These are phyloP conservation scores for Ramalina peruviana DNA, from an alignment of 495 filamentous ascomycete genomes.

Conservation along the genomic window DNA sequence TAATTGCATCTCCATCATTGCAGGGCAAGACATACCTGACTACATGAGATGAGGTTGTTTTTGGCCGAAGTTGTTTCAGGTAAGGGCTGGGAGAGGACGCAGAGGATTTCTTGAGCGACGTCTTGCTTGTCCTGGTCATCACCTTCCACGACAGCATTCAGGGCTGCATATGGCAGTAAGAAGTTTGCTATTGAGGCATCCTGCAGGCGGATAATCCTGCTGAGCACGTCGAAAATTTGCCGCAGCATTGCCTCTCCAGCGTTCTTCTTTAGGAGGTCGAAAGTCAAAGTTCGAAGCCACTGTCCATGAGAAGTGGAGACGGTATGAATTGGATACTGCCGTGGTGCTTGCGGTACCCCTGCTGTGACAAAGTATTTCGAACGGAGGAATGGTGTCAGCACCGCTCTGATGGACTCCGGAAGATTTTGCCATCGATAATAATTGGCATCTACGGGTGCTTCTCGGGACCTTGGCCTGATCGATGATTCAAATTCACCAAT, in stretches of 20 bases:
- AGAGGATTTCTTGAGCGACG: slow-evolving; percentile 54
- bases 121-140: slow-evolving; percentile 48
- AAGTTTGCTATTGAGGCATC: slow-evolving; percentile 76
- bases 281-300: slow-evolving; percentile 70
- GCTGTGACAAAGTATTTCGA: slow-evolving; percentile 66
- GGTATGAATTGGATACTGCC: slow-evolving; percentile 65
- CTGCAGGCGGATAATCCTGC: slow-evolving; percentile 65
- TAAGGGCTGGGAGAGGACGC: slow-evolving; percentile 50
- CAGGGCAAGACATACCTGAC: slow-evolving; percentile 47
- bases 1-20: not conserved
- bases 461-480: slow-evolving; percentile 39
- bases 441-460: slow-evolving; percentile 36
- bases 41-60: slow-evolving; percentile 65
- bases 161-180: slow-evolving; percentile 65
- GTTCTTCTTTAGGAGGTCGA: slow-evolving; percentile 64
- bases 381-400: slow-evolving; percentile 67
- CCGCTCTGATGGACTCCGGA: slow-evolving; percentile 59
- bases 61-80: slow-evolving; percentile 35
- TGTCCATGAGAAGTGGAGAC: slow-evolving; percentile 48
- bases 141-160: slow-evolving; percentile 66
- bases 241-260: slow-evolving; percentile 48
- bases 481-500: slow-evolving; percentile 51
- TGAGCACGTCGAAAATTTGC: slow-evolving; percentile 65
- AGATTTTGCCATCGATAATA: slow-evolving; percentile 63
- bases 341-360: slow-evolving; percentile 29